Percentiles rank a stretch among this genome's conserved stretches.
Conservation (phyloP, 2,329 filamentous ascomycete species). For the Botrytis deweyae region DNA sequence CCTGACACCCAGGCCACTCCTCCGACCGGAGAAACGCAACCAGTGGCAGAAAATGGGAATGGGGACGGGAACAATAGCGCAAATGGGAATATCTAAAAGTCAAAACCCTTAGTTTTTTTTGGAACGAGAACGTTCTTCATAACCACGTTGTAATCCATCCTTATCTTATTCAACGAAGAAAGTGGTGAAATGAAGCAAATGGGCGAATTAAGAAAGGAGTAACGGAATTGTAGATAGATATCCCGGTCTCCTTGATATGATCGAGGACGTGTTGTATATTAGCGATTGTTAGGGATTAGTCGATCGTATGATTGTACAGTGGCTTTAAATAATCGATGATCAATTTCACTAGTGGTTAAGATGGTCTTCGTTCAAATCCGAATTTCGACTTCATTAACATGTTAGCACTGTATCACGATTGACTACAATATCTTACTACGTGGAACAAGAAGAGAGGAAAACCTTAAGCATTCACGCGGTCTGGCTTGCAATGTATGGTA, state of each 20-base stretch:
- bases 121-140: neutral
- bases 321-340: neutral
- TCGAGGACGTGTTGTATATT: constrained; percentile 2
- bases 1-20: neutral
- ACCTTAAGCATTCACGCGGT: neutral
- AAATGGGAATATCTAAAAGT: neutral
- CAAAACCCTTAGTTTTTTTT: neutral
- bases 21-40: neutral
- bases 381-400: neutral
- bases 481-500: neutral
- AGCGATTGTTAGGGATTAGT: neutral
- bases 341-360: neutral
- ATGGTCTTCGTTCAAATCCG: neutral
- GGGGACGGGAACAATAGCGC: neutral
- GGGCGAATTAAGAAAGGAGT: neutral
- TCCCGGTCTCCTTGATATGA: neutral
- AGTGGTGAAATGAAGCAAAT: neutral
- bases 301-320: neutral
- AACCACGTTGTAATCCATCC: neutral
- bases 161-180: neutral
- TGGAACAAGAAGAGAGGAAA: neutral
- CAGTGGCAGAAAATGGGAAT: neutral
- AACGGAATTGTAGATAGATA: constrained; percentile 14
- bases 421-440: neutral
- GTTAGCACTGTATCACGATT: neutral